phyloP scores from a whole-genome alignment of 2,329 filamentous ascomycete species.

The Diaporthe sp. region DNA sequence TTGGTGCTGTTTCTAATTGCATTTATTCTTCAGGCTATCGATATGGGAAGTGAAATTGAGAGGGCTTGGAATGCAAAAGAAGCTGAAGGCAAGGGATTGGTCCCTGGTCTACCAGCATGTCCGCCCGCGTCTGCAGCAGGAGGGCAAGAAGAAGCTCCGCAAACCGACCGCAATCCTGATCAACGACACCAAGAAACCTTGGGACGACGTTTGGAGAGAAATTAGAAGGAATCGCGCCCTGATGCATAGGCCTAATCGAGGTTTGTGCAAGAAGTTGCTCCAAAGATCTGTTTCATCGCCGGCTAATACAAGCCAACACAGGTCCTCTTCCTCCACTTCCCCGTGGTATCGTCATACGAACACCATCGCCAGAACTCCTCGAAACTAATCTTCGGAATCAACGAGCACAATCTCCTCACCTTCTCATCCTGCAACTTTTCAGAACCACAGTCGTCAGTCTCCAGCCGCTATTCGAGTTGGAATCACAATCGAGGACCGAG shows the following conservation, averaged over 20 bases:
- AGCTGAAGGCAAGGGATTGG: slow-evolving; percentile 2
- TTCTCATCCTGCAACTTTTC: not conserved
- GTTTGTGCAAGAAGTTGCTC: not conserved
- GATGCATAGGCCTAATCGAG: not conserved
- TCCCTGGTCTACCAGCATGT: not conserved
- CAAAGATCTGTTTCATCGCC: not conserved
- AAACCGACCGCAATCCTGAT: not conserved
- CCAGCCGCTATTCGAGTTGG: not conserved
- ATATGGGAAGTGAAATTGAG: slow-evolving; percentile 9
- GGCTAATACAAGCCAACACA: not conserved
- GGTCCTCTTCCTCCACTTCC: slow-evolving; percentile 7
- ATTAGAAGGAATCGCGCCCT: not conserved
- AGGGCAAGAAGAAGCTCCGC: not conserved
- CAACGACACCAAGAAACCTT: not conserved
- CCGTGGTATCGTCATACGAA: not conserved
- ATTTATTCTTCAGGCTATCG: not conserved
- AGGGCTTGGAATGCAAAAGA: slow-evolving; percentile 5
- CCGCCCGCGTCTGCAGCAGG: not conserved
- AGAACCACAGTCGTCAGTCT: not conserved
- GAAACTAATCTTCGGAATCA: not conserved
- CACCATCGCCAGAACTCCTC: slow-evolving; percentile 16
- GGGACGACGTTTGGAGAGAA: not conserved
- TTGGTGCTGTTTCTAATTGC: not conserved
- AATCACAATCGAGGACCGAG: not conserved
- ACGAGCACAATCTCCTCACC: rapidly evolving